Conservation (phyloP, 176 grass and related monocot genomes). For the Avena eriantha region DNA sequence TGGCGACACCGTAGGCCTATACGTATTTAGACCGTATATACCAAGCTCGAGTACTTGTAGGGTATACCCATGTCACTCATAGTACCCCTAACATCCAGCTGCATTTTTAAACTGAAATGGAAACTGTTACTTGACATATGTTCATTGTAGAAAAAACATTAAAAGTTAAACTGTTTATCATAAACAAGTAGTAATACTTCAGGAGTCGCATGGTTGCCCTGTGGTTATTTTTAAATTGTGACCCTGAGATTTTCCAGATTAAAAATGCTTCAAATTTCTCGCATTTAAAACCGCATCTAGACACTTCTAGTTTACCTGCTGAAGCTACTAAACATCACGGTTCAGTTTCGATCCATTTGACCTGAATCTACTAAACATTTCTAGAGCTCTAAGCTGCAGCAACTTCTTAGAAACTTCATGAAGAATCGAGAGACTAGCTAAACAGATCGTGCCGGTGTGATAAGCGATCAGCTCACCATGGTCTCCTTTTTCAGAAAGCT, state of each 20-base stretch:
- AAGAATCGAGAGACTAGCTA: background rate
- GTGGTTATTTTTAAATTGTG: background rate
- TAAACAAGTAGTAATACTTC: background rate
- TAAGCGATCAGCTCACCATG: slow-evolving; percentile 35
- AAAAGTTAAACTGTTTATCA: background rate
- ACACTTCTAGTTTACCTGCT: too few species aligned
- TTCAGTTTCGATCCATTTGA: too few species aligned
- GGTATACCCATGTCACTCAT: too few species aligned
- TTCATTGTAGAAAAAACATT: too few species aligned
- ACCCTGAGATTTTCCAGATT: background rate
- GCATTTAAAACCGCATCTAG: background rate
- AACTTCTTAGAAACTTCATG: background rate
- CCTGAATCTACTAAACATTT: background rate
- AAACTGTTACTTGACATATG: too few species aligned
- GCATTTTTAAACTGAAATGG: too few species aligned
- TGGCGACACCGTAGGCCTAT: too few species aligned
- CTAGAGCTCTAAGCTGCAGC: background rate
- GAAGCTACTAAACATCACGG: too few species aligned
- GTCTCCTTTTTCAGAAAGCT: slow-evolving; percentile 29
- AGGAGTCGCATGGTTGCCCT: background rate
- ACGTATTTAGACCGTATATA: too few species aligned
- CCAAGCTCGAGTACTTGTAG: too few species aligned
- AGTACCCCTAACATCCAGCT: too few species aligned
- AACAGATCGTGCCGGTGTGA: background rate
- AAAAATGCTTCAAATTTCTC: background rate